Percentiles rank a stretch among this genome's conserved stretches.
These are phyloP conservation scores for Discostella pseudostelligera DNA, from an alignment of 108 stramenopile genomes.

Conservation along the genomic window DNA sequence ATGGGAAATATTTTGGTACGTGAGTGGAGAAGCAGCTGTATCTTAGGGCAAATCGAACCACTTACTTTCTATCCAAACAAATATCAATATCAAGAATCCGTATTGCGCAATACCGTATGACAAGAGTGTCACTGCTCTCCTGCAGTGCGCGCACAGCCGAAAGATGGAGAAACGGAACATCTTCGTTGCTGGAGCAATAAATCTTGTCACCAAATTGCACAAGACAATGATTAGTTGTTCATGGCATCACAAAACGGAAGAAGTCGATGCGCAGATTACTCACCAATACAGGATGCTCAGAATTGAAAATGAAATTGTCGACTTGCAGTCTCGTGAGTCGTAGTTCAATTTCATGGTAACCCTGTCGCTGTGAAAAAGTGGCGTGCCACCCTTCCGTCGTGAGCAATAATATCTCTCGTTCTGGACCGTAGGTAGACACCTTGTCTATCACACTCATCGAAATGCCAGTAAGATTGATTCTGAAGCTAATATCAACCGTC, in stretches of 20 bases:
- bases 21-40: background rate
- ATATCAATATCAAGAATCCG: constrained; percentile 68
- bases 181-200: constrained; percentile 49
- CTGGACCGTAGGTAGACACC: constrained; percentile 29
- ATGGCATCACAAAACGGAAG: background rate
- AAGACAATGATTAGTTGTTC: background rate
- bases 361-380: constrained; percentile 66
- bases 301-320: constrained; percentile 73
- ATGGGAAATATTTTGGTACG: background rate
- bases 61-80: constrained; percentile 67
- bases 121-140: constrained; percentile 55
- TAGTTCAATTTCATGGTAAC: constrained; percentile 74
- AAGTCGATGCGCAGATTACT: constrained; percentile 11
- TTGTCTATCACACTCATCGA: constrained; percentile 73
- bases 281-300: constrained; percentile 74
- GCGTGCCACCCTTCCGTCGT: constrained; percentile 27
- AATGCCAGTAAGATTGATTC: constrained; percentile 50
- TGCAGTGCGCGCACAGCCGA: constrained; percentile 69
- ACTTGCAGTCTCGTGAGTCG: constrained; percentile 58
- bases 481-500: constrained; percentile 44
- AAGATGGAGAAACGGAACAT: constrained; percentile 68
- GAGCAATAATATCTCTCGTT: constrained; percentile 64
- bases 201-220: constrained; percentile 17
- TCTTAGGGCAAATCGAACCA: background rate
- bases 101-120: constrained; percentile 73